A percentile compares a stretch with the other conserved stretches of the same genome.
Conservation (phyloP, 192 early-diverging fungal species). For the Linnemannia schmuckeri region DNA sequence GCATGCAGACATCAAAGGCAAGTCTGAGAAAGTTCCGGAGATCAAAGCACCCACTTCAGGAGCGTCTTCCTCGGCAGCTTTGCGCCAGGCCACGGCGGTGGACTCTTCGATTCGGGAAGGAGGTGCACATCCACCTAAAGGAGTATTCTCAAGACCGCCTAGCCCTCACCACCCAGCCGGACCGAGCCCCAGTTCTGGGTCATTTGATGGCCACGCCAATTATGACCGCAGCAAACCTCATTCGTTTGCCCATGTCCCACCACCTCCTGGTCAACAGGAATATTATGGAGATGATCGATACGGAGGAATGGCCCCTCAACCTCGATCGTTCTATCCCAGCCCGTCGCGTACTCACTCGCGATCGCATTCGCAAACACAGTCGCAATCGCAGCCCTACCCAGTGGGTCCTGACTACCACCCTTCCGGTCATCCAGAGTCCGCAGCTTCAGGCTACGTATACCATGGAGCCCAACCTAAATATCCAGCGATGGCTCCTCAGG, state of each 20-base stretch:
- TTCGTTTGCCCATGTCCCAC: background rate
- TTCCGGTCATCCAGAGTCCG: slow-evolving; percentile 2
- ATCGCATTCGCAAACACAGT: slow-evolving; percentile 21
- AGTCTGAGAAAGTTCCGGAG: background rate
- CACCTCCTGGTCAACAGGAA: slow-evolving; percentile 13
- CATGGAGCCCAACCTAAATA: slow-evolving; percentile 23
- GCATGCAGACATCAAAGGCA: background rate
- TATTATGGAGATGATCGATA: slow-evolving; percentile 30
- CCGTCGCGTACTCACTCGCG: slow-evolving; percentile 32
- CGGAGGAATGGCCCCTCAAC: slow-evolving; percentile 16
- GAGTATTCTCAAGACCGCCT: slow-evolving; percentile 11
- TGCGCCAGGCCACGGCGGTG: background rate
- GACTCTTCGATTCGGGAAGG: background rate
- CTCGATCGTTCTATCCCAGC: slow-evolving; percentile 43
- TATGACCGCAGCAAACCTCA: slow-evolving; percentile 5
- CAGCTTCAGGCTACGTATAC: slow-evolving; percentile 9
- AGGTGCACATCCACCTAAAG: background rate
- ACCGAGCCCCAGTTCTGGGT: background rate
- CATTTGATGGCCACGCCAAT: background rate
- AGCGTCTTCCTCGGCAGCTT: background rate
- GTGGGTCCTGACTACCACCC: slow-evolving; percentile 19
- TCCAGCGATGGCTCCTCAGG: background rate
- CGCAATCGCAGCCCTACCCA: slow-evolving; percentile 14
- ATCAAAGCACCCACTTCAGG: background rate
- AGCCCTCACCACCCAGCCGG: slow-evolving; percentile 15